Percentiles rank a stretch among this genome's conserved stretches.
Conservation (phyloP, 495 filamentous ascomycete genomes). For the Penicillium herquei region DNA sequence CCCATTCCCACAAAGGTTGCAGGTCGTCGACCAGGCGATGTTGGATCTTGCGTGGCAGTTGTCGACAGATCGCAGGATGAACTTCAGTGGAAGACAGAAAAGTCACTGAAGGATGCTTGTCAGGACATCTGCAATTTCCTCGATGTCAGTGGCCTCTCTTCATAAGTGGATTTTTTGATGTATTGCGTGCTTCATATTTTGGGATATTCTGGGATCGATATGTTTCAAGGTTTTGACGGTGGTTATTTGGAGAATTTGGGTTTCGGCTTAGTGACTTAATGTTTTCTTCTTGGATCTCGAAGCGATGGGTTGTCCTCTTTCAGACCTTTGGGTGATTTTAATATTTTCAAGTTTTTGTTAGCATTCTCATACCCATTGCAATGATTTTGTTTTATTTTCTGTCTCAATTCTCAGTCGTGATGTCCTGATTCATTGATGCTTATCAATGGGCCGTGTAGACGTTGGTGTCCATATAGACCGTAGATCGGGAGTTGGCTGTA, state of each 20-base stretch:
- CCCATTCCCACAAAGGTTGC: slow-evolving; percentile 60
- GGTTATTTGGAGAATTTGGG: not conserved
- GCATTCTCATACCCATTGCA: not conserved
- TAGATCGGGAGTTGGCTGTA: not conserved
- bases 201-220: not conserved
- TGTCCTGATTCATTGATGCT: too few relatives aligned
- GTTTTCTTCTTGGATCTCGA: not conserved
- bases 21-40: slow-evolving; percentile 71
- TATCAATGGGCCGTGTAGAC: too few relatives aligned
- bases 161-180: slow-evolving; percentile 10
- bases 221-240: too few relatives aligned
- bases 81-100: slow-evolving; percentile 85
- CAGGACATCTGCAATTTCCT: slow-evolving; percentile 76
- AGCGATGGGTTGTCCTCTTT: not conserved
- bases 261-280: not conserved
- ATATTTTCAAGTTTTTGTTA: not conserved
- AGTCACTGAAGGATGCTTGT: slow-evolving; percentile 79
- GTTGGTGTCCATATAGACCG: too few relatives aligned
- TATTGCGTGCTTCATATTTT: slow-evolving; percentile 1
- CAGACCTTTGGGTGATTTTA: not conserved
- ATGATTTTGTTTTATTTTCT: slow-evolving; percentile 7
- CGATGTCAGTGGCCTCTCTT: slow-evolving; percentile 35
- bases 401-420: too few relatives aligned
- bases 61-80: slow-evolving; percentile 79
- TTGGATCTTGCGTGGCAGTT: slow-evolving; percentile 77